These are phyloP conservation scores for Cercospora brassicicola DNA, from an alignment of 2,329 filamentous ascomycete species.

Conservation along the genomic window DNA sequence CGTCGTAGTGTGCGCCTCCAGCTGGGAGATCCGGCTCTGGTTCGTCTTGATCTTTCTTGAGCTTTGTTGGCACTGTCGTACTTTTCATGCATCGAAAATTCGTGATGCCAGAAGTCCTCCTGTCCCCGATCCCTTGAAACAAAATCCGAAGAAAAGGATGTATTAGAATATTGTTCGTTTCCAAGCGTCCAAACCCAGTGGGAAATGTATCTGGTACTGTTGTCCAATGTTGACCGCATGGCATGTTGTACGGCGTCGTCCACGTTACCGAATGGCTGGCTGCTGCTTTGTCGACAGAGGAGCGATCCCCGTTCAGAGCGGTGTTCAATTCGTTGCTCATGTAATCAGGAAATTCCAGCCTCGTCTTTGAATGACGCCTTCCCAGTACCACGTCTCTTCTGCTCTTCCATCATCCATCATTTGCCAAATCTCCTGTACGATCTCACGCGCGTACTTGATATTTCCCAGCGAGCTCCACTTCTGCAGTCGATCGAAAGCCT, in stretches of 20 bases:
- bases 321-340: slow-evolving; percentile 31
- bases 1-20: not conserved
- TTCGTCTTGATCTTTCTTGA: not conserved
- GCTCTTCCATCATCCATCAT: slow-evolving; percentile 58
- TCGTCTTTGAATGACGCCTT: slow-evolving; percentile 59
- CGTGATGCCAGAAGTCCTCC: slow-evolving; percentile 8
- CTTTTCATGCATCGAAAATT: slow-evolving; percentile 10
- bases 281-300: not conserved
- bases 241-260: not conserved
- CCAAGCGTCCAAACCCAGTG: not conserved
- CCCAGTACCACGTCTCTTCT: slow-evolving; percentile 63
- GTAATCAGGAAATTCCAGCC: slow-evolving; percentile 63
- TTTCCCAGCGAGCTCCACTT: slow-evolving; percentile 60
- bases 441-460: slow-evolving; percentile 56
- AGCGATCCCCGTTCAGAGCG: not conserved
- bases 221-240: not conserved
- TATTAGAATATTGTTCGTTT: not conserved
- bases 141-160: not conserved
- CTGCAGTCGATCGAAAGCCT: slow-evolving; percentile 56
- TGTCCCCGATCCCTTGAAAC: not conserved
- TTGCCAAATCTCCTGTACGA: slow-evolving; percentile 60
- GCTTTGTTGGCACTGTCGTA: slow-evolving; percentile 2
- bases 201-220: not conserved
- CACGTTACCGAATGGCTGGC: not conserved
- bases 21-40: not conserved